Evolutionary conservation across 768 basidiomycete genomes (phyloP).

Genomic region (Naganishia randhawae): DNA sequence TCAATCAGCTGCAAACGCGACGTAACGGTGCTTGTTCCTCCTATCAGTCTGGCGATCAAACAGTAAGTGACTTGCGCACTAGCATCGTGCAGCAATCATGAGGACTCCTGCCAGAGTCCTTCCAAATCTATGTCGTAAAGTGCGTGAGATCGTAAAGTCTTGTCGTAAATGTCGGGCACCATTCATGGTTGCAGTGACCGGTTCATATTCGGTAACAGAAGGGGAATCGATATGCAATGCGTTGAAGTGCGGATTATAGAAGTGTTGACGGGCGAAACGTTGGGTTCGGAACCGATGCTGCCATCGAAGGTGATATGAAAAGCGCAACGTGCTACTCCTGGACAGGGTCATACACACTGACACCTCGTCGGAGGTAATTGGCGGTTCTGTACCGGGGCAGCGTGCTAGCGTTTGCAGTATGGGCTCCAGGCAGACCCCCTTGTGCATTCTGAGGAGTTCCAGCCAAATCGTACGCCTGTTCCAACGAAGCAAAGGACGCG

Average conservation of each 20-base stretch:
- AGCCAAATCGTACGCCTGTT: conserved; percentile 5
- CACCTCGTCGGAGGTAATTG: conserved; percentile 1
- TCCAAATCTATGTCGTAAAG: conserved; percentile 21
- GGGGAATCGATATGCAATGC: conserved; percentile 12
- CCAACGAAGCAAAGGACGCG: conserved; percentile 9
- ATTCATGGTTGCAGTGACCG: neutral
- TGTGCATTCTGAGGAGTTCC: neutral
- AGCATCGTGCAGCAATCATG: neutral
- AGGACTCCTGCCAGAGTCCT: neutral
- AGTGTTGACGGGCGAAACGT: neutral
- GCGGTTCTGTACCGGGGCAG: conserved; percentile 9
- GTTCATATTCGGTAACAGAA: conserved; percentile 5
- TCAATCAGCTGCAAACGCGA: neutral
- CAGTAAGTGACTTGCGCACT: neutral
- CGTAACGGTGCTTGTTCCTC: too few relatives aligned
- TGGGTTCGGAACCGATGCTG: neutral
- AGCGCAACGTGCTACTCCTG: neutral
- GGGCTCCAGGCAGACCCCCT: neutral
- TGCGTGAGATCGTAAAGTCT: neutral
- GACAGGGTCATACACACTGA: conserved; percentile 18
- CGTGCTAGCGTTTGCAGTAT: neutral
- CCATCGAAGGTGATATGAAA: neutral
- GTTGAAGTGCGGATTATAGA: neutral
- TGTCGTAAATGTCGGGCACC: neutral
- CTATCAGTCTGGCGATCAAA: neutral